Evolutionary conservation across 2,329 filamentous ascomycete genomes (phyloP).

Genomic region (Talaromyces albobiverticillius): DNA sequence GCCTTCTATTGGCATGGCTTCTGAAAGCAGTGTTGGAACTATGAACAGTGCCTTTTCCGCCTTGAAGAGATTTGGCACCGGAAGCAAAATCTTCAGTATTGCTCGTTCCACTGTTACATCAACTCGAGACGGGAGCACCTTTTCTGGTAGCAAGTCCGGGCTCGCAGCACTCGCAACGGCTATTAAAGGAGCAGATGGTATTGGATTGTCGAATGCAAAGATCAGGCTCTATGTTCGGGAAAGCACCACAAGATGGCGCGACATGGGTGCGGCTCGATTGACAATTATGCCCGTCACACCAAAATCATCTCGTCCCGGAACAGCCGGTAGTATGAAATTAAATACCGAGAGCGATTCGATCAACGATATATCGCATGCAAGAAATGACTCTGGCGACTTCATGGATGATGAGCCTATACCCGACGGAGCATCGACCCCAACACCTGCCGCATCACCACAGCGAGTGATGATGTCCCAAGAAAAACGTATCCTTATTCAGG

Average conservation of each 20-base stretch:
- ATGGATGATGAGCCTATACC: conserved; percentile 6
- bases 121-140: conserved; percentile 51
- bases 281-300: conserved; percentile 67
- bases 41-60: conserved; percentile 76
- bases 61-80: conserved; percentile 70
- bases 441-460: conserved; percentile 32
- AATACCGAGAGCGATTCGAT: conserved; percentile 36
- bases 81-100: conserved; percentile 76
- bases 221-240: conserved; percentile 83
- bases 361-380: not conserved
- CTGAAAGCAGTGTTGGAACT: conserved; percentile 71
- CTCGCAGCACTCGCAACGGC: conserved; percentile 50
- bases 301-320: conserved; percentile 29
- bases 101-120: conserved; percentile 70
- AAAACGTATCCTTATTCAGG: conserved; percentile 79
- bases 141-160: conserved; percentile 54
- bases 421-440: conserved; percentile 19
- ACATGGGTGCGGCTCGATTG: conserved; percentile 79
- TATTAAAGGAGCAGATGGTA: conserved; percentile 57
- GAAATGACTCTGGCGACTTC: conserved; percentile 2
- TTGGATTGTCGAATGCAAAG: conserved; percentile 69
- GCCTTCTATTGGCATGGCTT: conserved; percentile 58
- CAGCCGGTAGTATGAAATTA: conserved; percentile 46
- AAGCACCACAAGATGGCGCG: conserved; percentile 76
- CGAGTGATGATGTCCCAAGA: conserved; percentile 62